phyloP scores from a whole-genome alignment of 208 protist species.

The Trypanosoma boissoni region DNA sequence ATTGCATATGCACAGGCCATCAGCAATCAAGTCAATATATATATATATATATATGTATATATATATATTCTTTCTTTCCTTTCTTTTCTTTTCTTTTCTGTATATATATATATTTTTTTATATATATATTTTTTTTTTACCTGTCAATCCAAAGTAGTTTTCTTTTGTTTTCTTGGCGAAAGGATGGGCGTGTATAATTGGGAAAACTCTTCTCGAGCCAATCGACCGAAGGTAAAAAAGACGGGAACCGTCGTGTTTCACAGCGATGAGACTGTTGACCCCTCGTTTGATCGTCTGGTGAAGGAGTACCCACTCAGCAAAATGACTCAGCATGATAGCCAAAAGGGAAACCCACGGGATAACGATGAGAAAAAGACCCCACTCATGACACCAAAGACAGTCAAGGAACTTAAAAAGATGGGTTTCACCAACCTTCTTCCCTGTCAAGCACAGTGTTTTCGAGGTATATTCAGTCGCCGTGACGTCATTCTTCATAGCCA shows the following conservation, averaged over 20 bases:
- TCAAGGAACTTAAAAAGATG: slow-evolving; percentile 40
- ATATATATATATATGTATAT: neutral
- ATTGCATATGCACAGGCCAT: slow-evolving; percentile 12
- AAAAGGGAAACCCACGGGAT: slow-evolving; percentile 14
- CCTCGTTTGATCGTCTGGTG: slow-evolving; percentile 61
- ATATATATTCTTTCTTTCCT: neutral
- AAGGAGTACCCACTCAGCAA: slow-evolving; percentile 43
- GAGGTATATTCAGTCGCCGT: slow-evolving; percentile 78
- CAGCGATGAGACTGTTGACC: slow-evolving; percentile 58
- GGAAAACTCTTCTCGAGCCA: slow-evolving; percentile 49
- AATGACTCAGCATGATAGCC: slow-evolving; percentile 20
- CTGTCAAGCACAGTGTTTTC: slow-evolving; percentile 87
- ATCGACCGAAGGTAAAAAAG: slow-evolving; percentile 73
- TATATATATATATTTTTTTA: slow-evolving; percentile 13
- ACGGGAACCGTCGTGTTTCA: slow-evolving; percentile 88
- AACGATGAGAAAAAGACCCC: slow-evolving; percentile 28
- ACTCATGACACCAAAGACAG: slow-evolving; percentile 69
- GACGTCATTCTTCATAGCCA: slow-evolving; percentile 93
- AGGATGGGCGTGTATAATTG: slow-evolving; percentile 68
- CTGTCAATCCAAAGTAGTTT: slow-evolving; percentile 7
- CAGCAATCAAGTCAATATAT: neutral
- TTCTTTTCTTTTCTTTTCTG: neutral
- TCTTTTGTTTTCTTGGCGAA: no score
- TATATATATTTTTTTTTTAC: slow-evolving; percentile 5
- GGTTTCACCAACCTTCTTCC: slow-evolving; percentile 63